Conservation (phyloP, 768 basidiomycete species). For the Lactarius psammicola region DNA sequence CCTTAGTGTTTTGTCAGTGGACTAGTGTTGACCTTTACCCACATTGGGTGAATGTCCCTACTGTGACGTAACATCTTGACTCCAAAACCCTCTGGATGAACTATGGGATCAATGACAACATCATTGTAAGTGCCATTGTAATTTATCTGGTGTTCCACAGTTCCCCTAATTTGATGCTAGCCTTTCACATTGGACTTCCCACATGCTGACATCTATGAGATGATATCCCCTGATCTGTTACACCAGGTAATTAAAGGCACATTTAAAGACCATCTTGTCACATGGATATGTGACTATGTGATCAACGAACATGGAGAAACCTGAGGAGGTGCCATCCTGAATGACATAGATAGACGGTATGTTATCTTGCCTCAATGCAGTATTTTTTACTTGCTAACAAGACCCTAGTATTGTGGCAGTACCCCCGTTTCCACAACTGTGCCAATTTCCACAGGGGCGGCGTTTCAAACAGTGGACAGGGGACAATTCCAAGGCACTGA, state of each 20-base stretch:
- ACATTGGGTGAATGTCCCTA: too few species aligned
- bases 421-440: neutral
- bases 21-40: too few species aligned
- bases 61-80: too few species aligned
- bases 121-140: too few species aligned
- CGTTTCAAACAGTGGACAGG: constrained; percentile 17
- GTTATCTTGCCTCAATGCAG: neutral
- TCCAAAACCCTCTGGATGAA: too few species aligned
- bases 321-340: constrained; percentile 5
- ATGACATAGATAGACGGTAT: constrained; percentile 21
- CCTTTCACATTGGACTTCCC: neutral
- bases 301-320: neutral
- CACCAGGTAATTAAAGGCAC: neutral
- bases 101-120: too few species aligned
- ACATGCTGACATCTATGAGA: neutral
- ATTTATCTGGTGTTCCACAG: too few species aligned
- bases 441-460: neutral
- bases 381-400: too few species aligned
- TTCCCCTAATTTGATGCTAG: neutral
- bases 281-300: neutral
- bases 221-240: neutral
- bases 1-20: too few species aligned
- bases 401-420: neutral
- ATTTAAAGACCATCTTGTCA: neutral
- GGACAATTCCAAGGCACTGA: constrained; percentile 8